A percentile compares a stretch with the other conserved stretches of the same genome.
These are phyloP conservation scores for Boeremia lycopersici DNA, from an alignment of 2,329 filamentous ascomycete species.

Conservation along the genomic window DNA sequence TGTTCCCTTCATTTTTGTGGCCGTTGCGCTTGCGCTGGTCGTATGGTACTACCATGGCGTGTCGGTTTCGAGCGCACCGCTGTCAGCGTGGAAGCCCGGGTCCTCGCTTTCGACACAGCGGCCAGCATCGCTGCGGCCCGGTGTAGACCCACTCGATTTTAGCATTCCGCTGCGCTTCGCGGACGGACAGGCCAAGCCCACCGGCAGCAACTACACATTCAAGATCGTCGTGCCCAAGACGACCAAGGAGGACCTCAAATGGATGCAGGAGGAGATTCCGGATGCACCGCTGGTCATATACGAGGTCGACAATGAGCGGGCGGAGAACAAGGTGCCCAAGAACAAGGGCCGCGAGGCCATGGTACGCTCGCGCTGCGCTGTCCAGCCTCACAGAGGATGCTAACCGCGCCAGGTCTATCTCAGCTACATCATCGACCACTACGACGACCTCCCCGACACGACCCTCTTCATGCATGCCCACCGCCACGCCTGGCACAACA, in stretches of 20 bases:
- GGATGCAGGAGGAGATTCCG: conserved; percentile 45
- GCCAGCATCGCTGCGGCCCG: conserved; percentile 21
- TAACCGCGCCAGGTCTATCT: conserved; percentile 54
- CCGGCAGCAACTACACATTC: conserved; percentile 45
- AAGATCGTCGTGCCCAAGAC: conserved; percentile 47
- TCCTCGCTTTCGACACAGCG: conserved; percentile 8
- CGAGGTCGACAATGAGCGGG: conserved; percentile 57
- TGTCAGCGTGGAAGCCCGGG: conserved; percentile 24
- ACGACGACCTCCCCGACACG: conserved; percentile 63
- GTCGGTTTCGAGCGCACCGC: conserved; percentile 14
- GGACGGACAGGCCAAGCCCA: conserved; percentile 38
- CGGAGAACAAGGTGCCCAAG: conserved; percentile 58
- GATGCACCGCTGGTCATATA: conserved; percentile 54
- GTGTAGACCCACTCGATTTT: conserved; percentile 43
- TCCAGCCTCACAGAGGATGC: background rate
- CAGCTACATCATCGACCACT: conserved; percentile 68
- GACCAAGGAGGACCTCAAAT: conserved; percentile 45
- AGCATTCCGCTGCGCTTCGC: conserved; percentile 42
- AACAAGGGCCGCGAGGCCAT: conserved; percentile 69
- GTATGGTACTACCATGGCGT: conserved; percentile 40
- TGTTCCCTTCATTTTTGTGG: conserved; percentile 35
- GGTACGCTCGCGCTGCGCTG: conserved; percentile 25
- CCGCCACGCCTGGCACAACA: conserved; percentile 65
- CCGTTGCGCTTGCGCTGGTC: conserved; percentile 32
- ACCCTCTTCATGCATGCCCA: conserved; percentile 65